Evolutionary conservation across 208 protist genomes (phyloP), one percentile per base, ranked within the genome.

Genomic region (Polymyxa betae): DNA sequence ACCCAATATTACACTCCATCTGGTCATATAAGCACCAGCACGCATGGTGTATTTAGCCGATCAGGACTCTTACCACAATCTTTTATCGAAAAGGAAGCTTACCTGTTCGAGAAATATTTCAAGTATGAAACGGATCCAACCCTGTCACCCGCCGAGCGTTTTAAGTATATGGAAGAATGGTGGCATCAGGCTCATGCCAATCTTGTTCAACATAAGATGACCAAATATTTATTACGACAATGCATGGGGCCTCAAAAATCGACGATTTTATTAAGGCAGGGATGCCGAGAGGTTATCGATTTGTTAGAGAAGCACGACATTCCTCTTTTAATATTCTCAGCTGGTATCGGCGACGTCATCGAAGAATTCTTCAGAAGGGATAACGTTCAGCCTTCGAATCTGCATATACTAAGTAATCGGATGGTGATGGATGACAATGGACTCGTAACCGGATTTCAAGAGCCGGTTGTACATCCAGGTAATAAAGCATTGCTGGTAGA

Each of bases 141-240:
- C 72, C 72, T 82, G n/a, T 45, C 72, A n/a, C 72, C n/a, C 16
- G 5, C n/a, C 35, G 72, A 82, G n/a, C n/a, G 72, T 20, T 82
- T 40, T n/a, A 5, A 35, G 72, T 82, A 82, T 43, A 82, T 82
- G 72, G 40, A 82, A 43, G 72, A 82, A n/a, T 82, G 72, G 72
- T 82, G 72, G 72, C n/a, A 35, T 20, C n/a, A 5, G 5, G 72
- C 72, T 38, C 72, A 82, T 82, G 72, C n/a, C 35, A 82, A 82
- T 35, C 40, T 82, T 35, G 16, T 82, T 35, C 16, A 43, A 38
- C 72, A 82, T 82, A 12, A n/a, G 5, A 35, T 82, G 16, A 82
- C 5, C 35, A 5, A 12, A 5, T n/a, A 35, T 20, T 40, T 82
- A n/a, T 16, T 82, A 5, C 35, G 35, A 35, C 35, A 82, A 82